phyloP scores from a whole-genome alignment of 2,329 filamentous ascomycete species.

The Fusarium odoratissimum region DNA sequence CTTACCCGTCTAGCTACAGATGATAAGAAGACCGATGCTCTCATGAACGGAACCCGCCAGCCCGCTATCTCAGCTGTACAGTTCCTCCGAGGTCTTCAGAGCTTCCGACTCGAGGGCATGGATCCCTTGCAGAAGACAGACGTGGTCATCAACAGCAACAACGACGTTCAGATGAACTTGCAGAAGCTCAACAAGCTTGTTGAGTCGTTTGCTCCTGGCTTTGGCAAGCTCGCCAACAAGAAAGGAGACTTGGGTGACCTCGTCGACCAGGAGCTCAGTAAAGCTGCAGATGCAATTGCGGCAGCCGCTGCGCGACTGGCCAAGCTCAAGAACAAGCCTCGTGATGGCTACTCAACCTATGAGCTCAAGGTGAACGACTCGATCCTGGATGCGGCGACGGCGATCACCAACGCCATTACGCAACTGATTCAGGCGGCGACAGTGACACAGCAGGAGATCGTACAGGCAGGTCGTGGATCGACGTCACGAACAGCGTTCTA shows the following conservation, averaged over 20 bases:
- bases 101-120: slow-evolving; percentile 91
- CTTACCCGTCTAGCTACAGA: slow-evolving; percentile 92
- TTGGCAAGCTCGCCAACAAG: slow-evolving; percentile 80
- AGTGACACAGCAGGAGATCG: slow-evolving; percentile 93
- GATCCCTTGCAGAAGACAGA: slow-evolving; percentile 94
- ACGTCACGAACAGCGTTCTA: slow-evolving; percentile 94
- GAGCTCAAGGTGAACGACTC: slow-evolving; percentile 96
- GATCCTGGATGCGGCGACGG: slow-evolving; percentile 91
- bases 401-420: slow-evolving; percentile 93
- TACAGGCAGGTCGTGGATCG: slow-evolving; percentile 88
- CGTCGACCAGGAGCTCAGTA: slow-evolving; percentile 90
- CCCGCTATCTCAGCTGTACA: slow-evolving; percentile 89
- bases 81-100: slow-evolving; percentile 95
- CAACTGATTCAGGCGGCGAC: slow-evolving; percentile 96
- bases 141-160: slow-evolving; percentile 96
- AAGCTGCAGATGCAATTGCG: slow-evolving; percentile 94
- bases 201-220: slow-evolving; percentile 90
- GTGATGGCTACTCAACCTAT: slow-evolving; percentile 94
- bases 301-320: slow-evolving; percentile 89
- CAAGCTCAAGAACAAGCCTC: slow-evolving; percentile 95
- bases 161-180: slow-evolving; percentile 93
- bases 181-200: slow-evolving; percentile 94
- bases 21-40: slow-evolving; percentile 90
- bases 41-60: slow-evolving; percentile 84
- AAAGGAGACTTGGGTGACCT: slow-evolving; percentile 92